phyloP scores from a whole-genome alignment of 441 rosid species.

The Gossypium trilobum region DNA sequence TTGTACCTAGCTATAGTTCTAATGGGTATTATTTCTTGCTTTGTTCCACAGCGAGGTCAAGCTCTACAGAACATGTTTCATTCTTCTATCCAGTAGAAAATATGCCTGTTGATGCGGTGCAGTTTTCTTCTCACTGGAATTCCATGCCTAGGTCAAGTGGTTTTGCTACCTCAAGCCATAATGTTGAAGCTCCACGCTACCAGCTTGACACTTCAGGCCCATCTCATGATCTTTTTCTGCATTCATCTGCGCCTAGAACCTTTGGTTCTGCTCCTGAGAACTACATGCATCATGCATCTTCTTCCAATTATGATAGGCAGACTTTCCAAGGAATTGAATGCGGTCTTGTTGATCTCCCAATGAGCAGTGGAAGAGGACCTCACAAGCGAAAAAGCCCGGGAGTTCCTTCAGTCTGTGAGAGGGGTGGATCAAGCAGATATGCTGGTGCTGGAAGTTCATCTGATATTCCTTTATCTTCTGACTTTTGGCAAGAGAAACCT shows the following conservation, averaged over 20 bases:
- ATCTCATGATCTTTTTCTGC: constrained; percentile 44
- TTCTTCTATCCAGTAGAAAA: constrained; percentile 51
- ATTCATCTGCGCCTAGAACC: constrained; percentile 33
- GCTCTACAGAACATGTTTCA: constrained; percentile 40
- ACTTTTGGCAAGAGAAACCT: constrained; percentile 47
- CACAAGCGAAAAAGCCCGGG: constrained; percentile 76
- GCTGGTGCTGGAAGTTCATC: constrained; percentile 57
- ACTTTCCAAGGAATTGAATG: constrained; percentile 45
- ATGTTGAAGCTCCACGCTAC: constrained; percentile 43
- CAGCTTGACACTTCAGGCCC: constrained; percentile 47
- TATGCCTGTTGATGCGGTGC: constrained; percentile 41
- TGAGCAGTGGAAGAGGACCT: constrained; percentile 46
- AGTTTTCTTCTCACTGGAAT: constrained; percentile 56
- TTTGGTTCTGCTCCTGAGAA: constrained; percentile 46
- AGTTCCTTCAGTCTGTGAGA: constrained; percentile 50
- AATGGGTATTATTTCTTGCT: constrained; percentile 8
- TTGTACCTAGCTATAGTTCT: constrained; percentile 2
- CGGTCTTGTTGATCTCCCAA: constrained; percentile 41
- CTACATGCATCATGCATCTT: constrained; percentile 41
- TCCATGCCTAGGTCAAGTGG: constrained; percentile 49
- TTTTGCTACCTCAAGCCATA: constrained; percentile 34
- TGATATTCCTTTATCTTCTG: constrained; percentile 42
- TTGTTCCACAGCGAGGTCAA: constrained; percentile 41
- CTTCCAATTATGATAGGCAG: constrained; percentile 53
- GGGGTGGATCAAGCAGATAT: constrained; percentile 65